These are phyloP conservation scores for Collybia sp. DNA, from an alignment of 768 basidiomycete genomes.

Conservation along the genomic window DNA sequence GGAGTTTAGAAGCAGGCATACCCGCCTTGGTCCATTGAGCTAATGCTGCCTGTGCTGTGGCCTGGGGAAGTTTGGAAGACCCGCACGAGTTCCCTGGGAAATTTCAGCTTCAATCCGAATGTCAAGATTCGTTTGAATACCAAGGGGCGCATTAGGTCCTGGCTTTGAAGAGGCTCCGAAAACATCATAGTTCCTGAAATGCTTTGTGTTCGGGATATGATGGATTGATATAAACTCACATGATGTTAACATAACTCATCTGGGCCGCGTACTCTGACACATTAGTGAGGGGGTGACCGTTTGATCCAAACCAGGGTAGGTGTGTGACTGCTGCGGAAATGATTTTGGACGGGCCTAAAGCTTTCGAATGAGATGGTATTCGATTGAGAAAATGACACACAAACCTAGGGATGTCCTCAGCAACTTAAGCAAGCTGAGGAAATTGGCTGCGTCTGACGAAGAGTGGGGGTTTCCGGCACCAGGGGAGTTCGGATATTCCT, in stretches of 20 bases:
- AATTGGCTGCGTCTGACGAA: constrained; percentile 55
- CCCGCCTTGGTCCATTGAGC: constrained; percentile 62
- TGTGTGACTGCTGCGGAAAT: constrained; percentile 69
- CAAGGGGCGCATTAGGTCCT: constrained; percentile 73
- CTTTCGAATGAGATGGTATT: constrained; percentile 25
- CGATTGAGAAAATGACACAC: constrained; percentile 1
- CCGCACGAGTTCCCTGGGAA: constrained; percentile 47
- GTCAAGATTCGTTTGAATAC: constrained; percentile 12
- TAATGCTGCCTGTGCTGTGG: constrained; percentile 60
- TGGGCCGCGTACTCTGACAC: constrained; percentile 59
- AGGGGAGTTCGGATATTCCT: constrained; percentile 69
- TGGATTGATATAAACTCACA: constrained; percentile 27
- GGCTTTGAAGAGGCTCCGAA: constrained; percentile 57
- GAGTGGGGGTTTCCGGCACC: constrained; percentile 62
- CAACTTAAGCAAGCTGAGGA: constrained; percentile 53
- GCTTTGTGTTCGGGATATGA: background rate
- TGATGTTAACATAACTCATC: constrained; percentile 65
- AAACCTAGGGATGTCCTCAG: constrained; percentile 52
- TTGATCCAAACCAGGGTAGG: constrained; percentile 60
- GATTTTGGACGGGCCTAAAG: constrained; percentile 51
- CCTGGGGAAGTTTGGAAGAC: constrained; percentile 55
- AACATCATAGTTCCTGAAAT: constrained; percentile 68
- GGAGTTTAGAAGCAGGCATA: constrained; percentile 61
- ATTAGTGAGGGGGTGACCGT: constrained; percentile 57
- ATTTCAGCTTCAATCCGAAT: background rate